A percentile compares a stretch with the other conserved stretches of the same genome.
phyloP scores from a whole-genome alignment of 2,329 filamentous ascomycete species.

The Botrytis elliptica region DNA sequence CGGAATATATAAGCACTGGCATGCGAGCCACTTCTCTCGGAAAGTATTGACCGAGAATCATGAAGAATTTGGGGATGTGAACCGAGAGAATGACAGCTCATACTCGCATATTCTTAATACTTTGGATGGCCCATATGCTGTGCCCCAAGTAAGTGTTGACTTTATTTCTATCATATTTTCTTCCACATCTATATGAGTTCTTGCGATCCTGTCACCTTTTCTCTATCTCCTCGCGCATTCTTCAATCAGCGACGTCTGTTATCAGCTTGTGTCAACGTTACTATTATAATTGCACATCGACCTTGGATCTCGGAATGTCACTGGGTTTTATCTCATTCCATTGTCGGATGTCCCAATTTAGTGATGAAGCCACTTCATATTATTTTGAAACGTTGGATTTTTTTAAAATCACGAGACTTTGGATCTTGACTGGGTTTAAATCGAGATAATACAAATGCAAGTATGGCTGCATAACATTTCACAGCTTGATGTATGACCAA shows the following conservation, averaged over 20 bases:
- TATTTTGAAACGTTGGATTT: background rate
- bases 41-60: background rate
- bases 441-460: background rate
- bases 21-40: background rate
- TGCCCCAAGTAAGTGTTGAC: background rate
- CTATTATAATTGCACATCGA: background rate
- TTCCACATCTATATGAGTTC: background rate
- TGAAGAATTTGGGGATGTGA: background rate
- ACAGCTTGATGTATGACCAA: background rate
- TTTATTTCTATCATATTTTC: background rate
- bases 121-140: background rate
- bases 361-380: background rate
- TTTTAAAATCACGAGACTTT: background rate
- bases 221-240: background rate
- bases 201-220: background rate
- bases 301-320: background rate
- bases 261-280: background rate
- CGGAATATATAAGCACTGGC: background rate
- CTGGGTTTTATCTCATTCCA: background rate
- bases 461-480: background rate
- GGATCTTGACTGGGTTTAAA: background rate
- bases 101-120: slow-evolving; percentile 3
- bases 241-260: background rate
- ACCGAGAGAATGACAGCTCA: slow-evolving; percentile 9
- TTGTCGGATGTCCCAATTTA: background rate